phyloP scores from a whole-genome alignment of 2,329 filamentous ascomycete genomes.

The Arthrobotrys sphaeroides region DNA sequence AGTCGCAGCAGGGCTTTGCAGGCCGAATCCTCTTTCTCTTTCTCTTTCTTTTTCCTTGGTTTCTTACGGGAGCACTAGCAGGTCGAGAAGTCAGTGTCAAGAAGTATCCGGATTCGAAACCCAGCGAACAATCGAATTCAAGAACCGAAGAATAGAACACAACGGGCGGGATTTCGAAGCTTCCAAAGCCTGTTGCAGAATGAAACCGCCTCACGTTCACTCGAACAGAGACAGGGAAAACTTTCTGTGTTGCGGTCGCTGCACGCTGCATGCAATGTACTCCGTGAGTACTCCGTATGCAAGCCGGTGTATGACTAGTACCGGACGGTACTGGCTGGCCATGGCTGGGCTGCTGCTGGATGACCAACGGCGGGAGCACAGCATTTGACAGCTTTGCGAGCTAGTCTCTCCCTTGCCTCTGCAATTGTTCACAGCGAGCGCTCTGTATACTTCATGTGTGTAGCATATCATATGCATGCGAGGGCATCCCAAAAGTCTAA shows the following conservation, averaged over 20 bases:
- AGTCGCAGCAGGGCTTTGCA: constrained; percentile 10
- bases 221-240: constrained; percentile 34
- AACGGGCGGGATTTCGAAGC: constrained; percentile 33
- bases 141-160: constrained; percentile 8
- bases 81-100: constrained; percentile 7
- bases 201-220: constrained; percentile 52
- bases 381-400: constrained; percentile 18
- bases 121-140: neutral
- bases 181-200: constrained; percentile 49
- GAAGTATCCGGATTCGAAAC: constrained; percentile 37
- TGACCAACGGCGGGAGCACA: constrained; percentile 16
- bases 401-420: neutral
- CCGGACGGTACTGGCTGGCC: neutral
- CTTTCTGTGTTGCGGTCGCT: constrained; percentile 3
- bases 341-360: neutral
- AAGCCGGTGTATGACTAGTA: constrained; percentile 16
- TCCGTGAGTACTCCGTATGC: constrained; percentile 35
- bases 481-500: constrained; percentile 17
- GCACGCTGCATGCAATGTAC: neutral
- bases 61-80: neutral
- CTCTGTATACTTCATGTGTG: neutral
- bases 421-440: too few relatives aligned
- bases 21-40: neutral
- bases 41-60: neutral
- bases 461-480: neutral